Conservation (phyloP, 768 basidiomycete species). For the Grammothele lineata region DNA sequence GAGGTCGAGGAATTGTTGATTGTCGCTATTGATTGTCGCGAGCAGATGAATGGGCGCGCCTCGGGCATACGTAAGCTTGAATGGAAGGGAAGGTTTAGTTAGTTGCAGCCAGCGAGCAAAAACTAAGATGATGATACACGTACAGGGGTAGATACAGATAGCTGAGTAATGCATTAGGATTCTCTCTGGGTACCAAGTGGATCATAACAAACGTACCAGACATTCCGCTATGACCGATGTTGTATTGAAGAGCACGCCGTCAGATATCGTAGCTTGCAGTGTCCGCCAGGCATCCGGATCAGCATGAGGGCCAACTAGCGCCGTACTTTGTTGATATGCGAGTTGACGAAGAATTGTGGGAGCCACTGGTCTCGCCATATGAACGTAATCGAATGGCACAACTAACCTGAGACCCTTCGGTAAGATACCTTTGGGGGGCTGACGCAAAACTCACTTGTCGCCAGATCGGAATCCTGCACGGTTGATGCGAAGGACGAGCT, state of each 20-base stretch:
- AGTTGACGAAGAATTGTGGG: constrained; percentile 21
- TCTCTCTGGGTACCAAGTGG: too few relatives aligned
- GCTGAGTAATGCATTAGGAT: too few relatives aligned
- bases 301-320: constrained; percentile 19
- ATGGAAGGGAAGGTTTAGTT: too few relatives aligned
- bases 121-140: background rate
- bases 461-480: constrained; percentile 14
- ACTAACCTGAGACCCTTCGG: constrained; percentile 8
- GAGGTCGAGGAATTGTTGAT: constrained; percentile 18
- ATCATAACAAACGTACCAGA: too few relatives aligned
- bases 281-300: constrained; percentile 25
- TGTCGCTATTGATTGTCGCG: constrained; percentile 8
- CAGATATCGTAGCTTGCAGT: constrained; percentile 5
- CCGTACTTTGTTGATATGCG: constrained; percentile 17
- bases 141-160: constrained; percentile 17
- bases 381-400: constrained; percentile 16
- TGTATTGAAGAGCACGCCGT: constrained; percentile 21
- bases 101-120: background rate
- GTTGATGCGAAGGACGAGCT: constrained; percentile 13
- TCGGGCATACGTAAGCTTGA: constrained; percentile 19
- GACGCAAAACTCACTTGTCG: constrained; percentile 11
- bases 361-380: constrained; percentile 16
- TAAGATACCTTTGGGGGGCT: background rate
- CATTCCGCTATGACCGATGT: too few relatives aligned
- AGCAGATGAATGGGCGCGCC: constrained; percentile 17